Conservation (phyloP, 148 eudicot genomes). For the Fallopia convolvulus region DNA sequence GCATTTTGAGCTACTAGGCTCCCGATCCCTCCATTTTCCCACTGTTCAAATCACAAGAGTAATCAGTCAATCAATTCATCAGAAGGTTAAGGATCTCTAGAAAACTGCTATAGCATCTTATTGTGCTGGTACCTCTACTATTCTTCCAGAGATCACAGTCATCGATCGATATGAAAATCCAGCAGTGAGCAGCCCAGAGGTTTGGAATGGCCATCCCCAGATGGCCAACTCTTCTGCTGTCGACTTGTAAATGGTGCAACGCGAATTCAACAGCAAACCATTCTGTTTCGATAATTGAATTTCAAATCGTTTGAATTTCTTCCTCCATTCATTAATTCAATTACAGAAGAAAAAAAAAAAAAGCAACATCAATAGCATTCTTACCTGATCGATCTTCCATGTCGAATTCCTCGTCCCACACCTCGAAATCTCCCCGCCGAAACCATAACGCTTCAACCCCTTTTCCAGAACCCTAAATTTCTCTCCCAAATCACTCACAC, state of each 20-base stretch:
- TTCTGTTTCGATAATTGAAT: not conserved
- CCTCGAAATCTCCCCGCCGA: not conserved
- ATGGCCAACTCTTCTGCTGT: not conserved
- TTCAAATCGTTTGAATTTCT: not conserved
- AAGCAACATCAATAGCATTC: not conserved
- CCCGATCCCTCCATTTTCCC: not conserved
- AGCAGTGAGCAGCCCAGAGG: not conserved
- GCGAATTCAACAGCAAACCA: not conserved
- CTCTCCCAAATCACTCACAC: not conserved
- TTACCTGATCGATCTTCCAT: not conserved
- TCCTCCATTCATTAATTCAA: not conserved
- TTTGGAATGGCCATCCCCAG: slow-evolving; percentile 4
- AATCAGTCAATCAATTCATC: not conserved
- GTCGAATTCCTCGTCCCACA: not conserved
- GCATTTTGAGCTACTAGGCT: not conserved
- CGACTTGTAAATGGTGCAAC: not conserved
- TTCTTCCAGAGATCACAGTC: not conserved
- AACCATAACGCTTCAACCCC: not conserved
- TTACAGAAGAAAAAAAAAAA: not conserved
- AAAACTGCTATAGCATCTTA: not conserved
- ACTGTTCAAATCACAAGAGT: not conserved
- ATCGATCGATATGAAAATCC: not conserved
- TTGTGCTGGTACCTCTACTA: not conserved
- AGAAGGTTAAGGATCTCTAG: not conserved
- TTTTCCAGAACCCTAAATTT: slow-evolving; percentile 4